Evolutionary conservation across 257 asterid genomes (phyloP).

Genomic region (Nicotiana tabacum): DNA sequence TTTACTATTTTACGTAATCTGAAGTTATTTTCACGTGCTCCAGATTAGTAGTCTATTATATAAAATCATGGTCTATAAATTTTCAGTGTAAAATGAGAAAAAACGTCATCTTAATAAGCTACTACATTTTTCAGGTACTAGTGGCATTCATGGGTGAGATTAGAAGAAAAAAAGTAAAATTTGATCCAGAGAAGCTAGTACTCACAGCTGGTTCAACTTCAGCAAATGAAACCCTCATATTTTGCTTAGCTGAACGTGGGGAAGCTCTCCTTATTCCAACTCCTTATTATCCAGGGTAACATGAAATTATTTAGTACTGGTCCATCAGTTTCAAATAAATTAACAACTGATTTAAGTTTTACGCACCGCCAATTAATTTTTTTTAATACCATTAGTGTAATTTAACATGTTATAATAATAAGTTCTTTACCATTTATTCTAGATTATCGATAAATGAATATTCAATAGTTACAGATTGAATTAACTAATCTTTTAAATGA

Average conservation of each 20-base stretch:
- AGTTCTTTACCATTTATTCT: neutral
- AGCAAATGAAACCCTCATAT: conserved; percentile 38
- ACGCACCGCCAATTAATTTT: no score
- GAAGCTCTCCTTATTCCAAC: conserved; percentile 43
- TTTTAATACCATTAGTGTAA: neutral
- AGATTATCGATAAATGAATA: neutral
- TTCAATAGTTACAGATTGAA: neutral
- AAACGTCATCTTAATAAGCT: neutral
- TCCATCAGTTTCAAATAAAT: neutral
- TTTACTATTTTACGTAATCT: neutral
- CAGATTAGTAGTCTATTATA: neutral
- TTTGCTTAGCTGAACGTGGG: conserved; percentile 39
- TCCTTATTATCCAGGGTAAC: conserved; percentile 43
- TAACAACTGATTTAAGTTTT: neutral
- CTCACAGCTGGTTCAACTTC: conserved; percentile 41
- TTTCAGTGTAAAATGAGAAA: neutral
- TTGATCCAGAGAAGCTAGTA: conserved; percentile 32
- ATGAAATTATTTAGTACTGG: neutral
- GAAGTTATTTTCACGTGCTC: neutral
- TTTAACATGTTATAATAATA: neutral
- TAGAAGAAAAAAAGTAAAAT: conserved; percentile 28
- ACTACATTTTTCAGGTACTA: conserved; percentile 23
- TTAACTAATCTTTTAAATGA: neutral
- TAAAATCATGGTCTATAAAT: neutral
- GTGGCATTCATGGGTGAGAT: conserved; percentile 30